Conservation (phyloP, 169 alveolate species). For the Cryptosporidium bovis region DNA sequence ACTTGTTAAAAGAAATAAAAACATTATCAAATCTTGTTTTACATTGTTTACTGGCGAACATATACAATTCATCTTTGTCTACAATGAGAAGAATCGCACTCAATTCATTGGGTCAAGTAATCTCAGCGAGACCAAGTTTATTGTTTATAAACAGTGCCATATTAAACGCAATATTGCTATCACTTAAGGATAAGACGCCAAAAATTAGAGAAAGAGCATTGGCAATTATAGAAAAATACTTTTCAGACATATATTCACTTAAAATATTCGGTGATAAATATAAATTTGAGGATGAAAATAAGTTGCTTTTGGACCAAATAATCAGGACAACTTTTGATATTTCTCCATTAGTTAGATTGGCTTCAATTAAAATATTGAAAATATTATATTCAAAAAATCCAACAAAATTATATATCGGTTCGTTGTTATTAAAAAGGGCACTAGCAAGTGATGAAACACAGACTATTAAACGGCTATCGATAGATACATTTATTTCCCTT, state of each 20-base stretch:
- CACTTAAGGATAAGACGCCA: conserved; percentile 67
- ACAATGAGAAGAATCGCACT: conserved; percentile 44
- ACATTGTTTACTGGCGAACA: conserved; percentile 44
- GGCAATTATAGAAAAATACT: conserved; percentile 35
- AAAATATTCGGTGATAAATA: background rate
- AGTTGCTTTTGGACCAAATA: conserved; percentile 21
- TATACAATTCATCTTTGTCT: conserved; percentile 18
- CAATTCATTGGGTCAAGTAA: conserved; percentile 55
- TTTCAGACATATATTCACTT: conserved; percentile 7
- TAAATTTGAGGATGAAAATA: conserved; percentile 4
- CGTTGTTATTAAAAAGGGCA: conserved; percentile 42
- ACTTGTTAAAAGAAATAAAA: conserved; percentile 12
- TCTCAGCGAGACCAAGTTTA: conserved; percentile 7
- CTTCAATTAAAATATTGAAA: conserved; percentile 30
- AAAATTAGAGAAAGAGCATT: conserved; percentile 70
- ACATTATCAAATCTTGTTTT: conserved; percentile 15
- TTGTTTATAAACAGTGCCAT: conserved; percentile 7
- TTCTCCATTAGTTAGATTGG: conserved; percentile 63
- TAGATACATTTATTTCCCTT: conserved; percentile 42
- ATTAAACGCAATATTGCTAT: conserved; percentile 25
- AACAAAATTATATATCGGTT: conserved; percentile 22
- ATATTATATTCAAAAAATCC: conserved; percentile 12
- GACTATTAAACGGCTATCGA: conserved; percentile 1
- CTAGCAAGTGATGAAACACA: conserved; percentile 57
- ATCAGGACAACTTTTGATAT: conserved; percentile 49